These are phyloP conservation scores for Avena eriantha DNA, from an alignment of 176 grass and related monocot species.

Conservation along the genomic window DNA sequence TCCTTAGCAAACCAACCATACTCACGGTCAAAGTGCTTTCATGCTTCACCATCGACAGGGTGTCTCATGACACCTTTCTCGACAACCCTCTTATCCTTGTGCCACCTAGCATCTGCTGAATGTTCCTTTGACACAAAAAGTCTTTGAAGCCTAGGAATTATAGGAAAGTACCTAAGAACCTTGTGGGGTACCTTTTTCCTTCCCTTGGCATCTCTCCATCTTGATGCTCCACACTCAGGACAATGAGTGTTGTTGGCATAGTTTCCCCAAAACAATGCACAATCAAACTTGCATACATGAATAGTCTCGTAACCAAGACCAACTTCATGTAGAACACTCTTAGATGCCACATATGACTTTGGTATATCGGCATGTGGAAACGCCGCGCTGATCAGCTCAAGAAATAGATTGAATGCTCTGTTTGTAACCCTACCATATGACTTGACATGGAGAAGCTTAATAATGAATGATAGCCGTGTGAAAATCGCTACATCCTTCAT, in stretches of 20 bases:
- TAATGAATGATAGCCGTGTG: neutral
- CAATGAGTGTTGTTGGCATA: neutral
- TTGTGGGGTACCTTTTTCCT: slow-evolving; percentile 16
- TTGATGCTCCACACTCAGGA: neutral
- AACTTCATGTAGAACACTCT: neutral
- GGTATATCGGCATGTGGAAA: slow-evolving; percentile 16
- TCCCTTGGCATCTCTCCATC: neutral
- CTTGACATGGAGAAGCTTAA: neutral
- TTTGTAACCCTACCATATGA: neutral
- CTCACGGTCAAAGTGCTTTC: neutral
- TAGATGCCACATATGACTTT: neutral
- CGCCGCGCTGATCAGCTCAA: neutral
- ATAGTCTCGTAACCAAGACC: neutral
- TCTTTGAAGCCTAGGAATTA: slow-evolving; percentile 15
- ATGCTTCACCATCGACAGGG: neutral
- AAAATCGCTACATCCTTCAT: neutral
- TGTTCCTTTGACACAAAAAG: slow-evolving; percentile 1
- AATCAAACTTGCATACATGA: slow-evolving; percentile 6
- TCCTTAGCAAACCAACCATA: neutral
- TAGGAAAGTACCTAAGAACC: slow-evolving; percentile 14
- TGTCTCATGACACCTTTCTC: neutral
- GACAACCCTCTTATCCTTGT: neutral
- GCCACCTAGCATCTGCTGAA: neutral
- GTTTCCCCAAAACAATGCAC: neutral
- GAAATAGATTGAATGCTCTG: neutral